Conservation (phyloP, 1,284 basidiomycete genomes). For the Sphaerobolus stellatus region DNA sequence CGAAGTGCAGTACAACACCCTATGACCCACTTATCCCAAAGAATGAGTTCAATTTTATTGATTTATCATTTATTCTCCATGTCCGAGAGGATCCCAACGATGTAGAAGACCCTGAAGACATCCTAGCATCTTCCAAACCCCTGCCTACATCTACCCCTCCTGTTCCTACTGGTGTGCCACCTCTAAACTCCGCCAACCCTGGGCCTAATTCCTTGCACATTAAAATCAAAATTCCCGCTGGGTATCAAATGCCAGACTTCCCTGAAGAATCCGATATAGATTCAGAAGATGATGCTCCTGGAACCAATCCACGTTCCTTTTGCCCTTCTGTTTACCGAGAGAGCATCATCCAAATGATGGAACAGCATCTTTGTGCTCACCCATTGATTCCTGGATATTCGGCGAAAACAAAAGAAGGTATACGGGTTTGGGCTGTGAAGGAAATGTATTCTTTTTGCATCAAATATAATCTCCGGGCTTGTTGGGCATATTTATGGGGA, state of each 20-base stretch:
- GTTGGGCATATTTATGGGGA: no score
- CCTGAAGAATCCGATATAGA: no score
- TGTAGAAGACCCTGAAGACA: slow-evolving; percentile 19
- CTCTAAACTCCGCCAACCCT: neutral
- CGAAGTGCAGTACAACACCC: slow-evolving; percentile 29
- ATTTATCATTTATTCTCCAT: slow-evolving; percentile 20
- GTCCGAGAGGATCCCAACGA: slow-evolving; percentile 20
- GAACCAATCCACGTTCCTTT: slow-evolving; percentile 13
- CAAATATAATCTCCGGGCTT: slow-evolving; percentile 24
- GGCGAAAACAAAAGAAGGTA: slow-evolving; percentile 22
- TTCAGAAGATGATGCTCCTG: neutral
- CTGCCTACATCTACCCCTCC: neutral
- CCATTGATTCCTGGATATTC: slow-evolving; percentile 24
- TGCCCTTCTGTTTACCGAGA: slow-evolving; percentile 18
- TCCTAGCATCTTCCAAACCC: neutral
- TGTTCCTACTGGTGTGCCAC: neutral
- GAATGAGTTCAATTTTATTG: slow-evolving; percentile 28
- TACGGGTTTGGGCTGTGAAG: slow-evolving; percentile 28
- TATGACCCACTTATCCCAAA: slow-evolving; percentile 23
- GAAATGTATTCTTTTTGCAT: slow-evolving; percentile 31
- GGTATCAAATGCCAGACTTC: no score
- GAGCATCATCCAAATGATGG: slow-evolving; percentile 26
- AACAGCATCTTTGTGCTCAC: slow-evolving; percentile 29
- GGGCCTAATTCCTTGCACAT: neutral
- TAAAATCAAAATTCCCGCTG: neutral